A percentile compares a stretch with the other conserved stretches of the same genome.
phyloP scores from a whole-genome alignment of 257 asterid genomes.

The Solanum okadae region DNA sequence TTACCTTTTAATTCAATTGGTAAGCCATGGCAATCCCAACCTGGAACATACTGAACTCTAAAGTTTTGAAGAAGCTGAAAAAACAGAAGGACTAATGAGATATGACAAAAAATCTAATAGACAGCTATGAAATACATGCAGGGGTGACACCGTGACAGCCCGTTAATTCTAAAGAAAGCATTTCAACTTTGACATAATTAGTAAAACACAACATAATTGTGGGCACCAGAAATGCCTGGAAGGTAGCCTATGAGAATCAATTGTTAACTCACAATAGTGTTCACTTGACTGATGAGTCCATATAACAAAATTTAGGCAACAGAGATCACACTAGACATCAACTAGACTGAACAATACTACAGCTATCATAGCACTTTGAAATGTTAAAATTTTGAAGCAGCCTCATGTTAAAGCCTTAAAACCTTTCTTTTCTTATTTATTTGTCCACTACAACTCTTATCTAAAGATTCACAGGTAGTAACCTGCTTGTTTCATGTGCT shows the following conservation, averaged over 20 bases:
- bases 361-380: background rate
- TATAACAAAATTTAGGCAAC: background rate
- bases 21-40: constrained; percentile 99
- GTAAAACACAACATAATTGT: background rate
- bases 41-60: constrained; percentile 84
- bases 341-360: background rate
- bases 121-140: background rate
- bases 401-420: background rate
- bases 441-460: background rate
- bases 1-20: constrained; percentile 98
- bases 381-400: background rate
- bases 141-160: background rate
- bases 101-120: background rate
- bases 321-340: background rate
- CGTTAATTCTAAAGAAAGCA: background rate
- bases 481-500: background rate
- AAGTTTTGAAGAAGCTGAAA: constrained; percentile 86
- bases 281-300: background rate
- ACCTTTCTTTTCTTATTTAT: background rate
- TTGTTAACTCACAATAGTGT: background rate
- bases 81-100: background rate
- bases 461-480: background rate
- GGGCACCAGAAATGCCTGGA: background rate
- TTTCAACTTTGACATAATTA: background rate
- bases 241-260: background rate